phyloP scores from a whole-genome alignment of 2,329 filamentous ascomycete genomes.

The Diplodia scrobiculata region DNA sequence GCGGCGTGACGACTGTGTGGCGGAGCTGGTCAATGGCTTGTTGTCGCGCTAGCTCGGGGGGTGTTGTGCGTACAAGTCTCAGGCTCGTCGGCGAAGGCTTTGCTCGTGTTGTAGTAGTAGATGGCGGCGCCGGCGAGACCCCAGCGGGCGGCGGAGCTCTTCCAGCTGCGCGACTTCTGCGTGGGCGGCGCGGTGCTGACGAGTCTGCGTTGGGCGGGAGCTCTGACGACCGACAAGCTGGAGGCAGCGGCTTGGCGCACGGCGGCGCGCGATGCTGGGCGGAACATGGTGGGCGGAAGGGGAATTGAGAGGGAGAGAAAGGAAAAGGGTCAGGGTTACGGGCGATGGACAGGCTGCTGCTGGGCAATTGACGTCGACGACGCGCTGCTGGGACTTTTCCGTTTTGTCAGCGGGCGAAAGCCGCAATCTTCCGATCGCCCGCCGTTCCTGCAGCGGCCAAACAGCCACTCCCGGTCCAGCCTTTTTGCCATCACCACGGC shows the following conservation, averaged over 20 bases:
- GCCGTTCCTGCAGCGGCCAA: slow-evolving; percentile 10
- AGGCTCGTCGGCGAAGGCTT: slow-evolving; percentile 81
- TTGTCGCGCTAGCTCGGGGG: neutral
- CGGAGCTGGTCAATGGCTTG: slow-evolving; percentile 18
- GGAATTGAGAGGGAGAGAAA: neutral
- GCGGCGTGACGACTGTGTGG: slow-evolving; percentile 41
- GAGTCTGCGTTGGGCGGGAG: slow-evolving; percentile 50
- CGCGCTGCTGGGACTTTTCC: slow-evolving; percentile 12
- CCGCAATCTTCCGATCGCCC: slow-evolving; percentile 12
- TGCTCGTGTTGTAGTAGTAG: slow-evolving; percentile 93
- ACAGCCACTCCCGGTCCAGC: neutral
- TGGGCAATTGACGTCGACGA: slow-evolving; percentile 22
- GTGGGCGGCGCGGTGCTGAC: slow-evolving; percentile 62
- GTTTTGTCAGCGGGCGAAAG: slow-evolving; percentile 16
- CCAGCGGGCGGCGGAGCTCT: slow-evolving; percentile 72
- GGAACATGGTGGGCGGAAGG: slow-evolving; percentile 51
- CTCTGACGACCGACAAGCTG: slow-evolving; percentile 40
- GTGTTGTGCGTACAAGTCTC: slow-evolving; percentile 54
- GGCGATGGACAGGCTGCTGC: slow-evolving; percentile 1
- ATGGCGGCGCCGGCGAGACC: slow-evolving; percentile 73
- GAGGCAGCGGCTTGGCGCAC: slow-evolving; percentile 36
- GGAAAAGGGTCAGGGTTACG: neutral
- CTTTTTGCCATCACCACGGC: neutral
- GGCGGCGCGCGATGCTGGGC: slow-evolving; percentile 52
- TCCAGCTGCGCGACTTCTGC: slow-evolving; percentile 76